These are phyloP conservation scores for Beauveria brongniartii DNA, from an alignment of 2,329 filamentous ascomycete genomes.

Conservation along the genomic window DNA sequence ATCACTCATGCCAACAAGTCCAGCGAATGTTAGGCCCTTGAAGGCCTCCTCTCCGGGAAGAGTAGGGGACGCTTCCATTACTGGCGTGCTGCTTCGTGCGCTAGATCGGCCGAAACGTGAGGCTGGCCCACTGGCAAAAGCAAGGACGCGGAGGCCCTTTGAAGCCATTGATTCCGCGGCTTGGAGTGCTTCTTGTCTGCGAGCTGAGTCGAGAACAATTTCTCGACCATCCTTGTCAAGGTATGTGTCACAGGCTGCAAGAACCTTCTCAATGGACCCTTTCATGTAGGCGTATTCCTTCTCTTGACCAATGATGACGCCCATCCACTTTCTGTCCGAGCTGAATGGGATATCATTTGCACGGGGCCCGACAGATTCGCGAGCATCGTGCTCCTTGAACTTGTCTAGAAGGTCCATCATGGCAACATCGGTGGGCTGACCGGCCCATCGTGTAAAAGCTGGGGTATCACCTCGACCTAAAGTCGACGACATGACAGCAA, in stretches of 20 bases:
- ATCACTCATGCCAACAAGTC: constrained; percentile 94
- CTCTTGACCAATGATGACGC: constrained; percentile 71
- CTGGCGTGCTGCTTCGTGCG: constrained; percentile 45
- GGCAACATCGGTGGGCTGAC: constrained; percentile 96
- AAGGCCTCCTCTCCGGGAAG: constrained; percentile 63
- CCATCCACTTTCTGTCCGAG: constrained; percentile 99
- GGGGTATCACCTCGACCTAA: constrained; percentile 51
- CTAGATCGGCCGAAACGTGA: constrained; percentile 35
- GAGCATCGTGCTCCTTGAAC: constrained; percentile 85
- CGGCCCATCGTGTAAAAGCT: constrained; percentile 81
- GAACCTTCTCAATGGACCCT: constrained; percentile 79
- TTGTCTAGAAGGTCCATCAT: constrained; percentile 87
- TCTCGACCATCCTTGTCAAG: constrained; percentile 79
- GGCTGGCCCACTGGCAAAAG: constrained; percentile 80
- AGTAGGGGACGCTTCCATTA: constrained; percentile 29
- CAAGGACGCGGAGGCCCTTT: constrained; percentile 82
- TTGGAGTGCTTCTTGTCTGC: constrained; percentile 64
- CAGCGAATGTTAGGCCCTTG: constrained; percentile 77
- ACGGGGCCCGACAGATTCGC: constrained; percentile 75
- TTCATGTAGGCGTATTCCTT: constrained; percentile 91
- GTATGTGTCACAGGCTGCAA: constrained; percentile 85
- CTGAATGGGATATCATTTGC: constrained; percentile 88
- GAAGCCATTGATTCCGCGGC: constrained; percentile 83
- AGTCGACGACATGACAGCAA: constrained; percentile 77
- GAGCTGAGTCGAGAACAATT: constrained; percentile 69